A percentile compares a stretch with the other conserved stretches of the same genome.
Evolutionary conservation across 1,284 basidiomycete species (phyloP).

Genomic region (Ustilago vetiveriae): DNA sequence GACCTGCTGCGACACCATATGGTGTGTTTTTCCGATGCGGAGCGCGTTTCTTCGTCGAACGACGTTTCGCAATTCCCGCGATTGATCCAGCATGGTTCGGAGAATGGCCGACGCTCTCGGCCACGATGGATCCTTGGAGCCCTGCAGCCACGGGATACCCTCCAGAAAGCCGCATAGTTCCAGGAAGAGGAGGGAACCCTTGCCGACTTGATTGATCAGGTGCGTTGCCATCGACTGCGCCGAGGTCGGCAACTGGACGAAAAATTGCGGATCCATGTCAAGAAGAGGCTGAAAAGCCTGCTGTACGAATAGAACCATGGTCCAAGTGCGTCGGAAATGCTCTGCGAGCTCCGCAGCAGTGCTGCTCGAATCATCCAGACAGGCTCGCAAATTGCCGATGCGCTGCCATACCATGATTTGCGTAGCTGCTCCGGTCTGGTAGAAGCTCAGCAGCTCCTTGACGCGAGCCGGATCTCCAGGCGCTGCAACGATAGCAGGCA

Average conservation of each 20-base stretch:
- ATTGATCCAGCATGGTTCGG: conserved; percentile 17
- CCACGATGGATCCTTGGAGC: conserved; percentile 28
- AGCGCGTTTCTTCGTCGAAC: conserved; percentile 34
- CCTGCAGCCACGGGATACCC: conserved; percentile 33
- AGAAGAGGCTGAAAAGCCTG: conserved; percentile 29
- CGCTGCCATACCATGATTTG: conserved; percentile 47
- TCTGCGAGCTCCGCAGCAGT: conserved; percentile 16
- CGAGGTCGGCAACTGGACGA: conserved; percentile 30
- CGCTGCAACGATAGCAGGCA: conserved; percentile 15
- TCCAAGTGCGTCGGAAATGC: conserved; percentile 26
- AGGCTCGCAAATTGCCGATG: conserved; percentile 26
- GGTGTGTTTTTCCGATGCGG: conserved; percentile 20
- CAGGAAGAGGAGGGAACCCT: conserved; percentile 34
- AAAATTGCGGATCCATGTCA: conserved; percentile 23
- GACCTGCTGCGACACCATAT: conserved; percentile 29
- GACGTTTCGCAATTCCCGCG: conserved; percentile 20
- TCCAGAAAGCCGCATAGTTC: conserved; percentile 42
- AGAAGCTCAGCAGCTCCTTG: conserved; percentile 32
- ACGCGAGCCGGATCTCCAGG: conserved; percentile 28
- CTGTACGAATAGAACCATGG: conserved; percentile 28
- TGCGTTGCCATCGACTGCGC: conserved; percentile 33
- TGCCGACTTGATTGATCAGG: conserved; percentile 25
- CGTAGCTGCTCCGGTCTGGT: conserved; percentile 26
- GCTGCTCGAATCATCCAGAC: conserved; percentile 16
- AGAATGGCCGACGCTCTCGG: conserved; percentile 31